Percentiles rank a stretch among this genome's conserved stretches.
Conservation (phyloP, 768 basidiomycete genomes). For the Trametes elegans region DNA sequence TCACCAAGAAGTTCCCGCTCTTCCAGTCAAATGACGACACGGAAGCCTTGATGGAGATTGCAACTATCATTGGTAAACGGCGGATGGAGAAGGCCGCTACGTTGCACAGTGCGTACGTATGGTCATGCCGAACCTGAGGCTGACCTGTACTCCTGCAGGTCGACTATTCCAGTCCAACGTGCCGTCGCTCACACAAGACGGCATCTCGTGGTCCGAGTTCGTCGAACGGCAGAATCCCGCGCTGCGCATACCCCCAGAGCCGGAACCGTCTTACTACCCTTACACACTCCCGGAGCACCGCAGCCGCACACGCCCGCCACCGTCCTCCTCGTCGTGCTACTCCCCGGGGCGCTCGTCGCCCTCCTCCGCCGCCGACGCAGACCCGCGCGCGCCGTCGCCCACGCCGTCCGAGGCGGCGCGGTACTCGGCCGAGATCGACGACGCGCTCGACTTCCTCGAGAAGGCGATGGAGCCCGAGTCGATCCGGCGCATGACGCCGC, state of each 20-base stretch:
- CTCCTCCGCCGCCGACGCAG: constrained; percentile 20
- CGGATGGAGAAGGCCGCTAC: constrained; percentile 84
- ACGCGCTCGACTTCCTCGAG: constrained; percentile 75
- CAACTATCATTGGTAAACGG: constrained; percentile 77
- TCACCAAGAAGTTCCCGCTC: constrained; percentile 89
- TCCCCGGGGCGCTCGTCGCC: constrained; percentile 20
- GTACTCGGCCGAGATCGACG: constrained; percentile 55
- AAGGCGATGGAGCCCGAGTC: constrained; percentile 74
- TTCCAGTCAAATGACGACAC: constrained; percentile 93
- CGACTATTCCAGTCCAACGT: constrained; percentile 91
- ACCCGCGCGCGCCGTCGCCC: constrained; percentile 19
- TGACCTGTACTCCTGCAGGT: constrained; percentile 44
- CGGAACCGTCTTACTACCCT: constrained; percentile 55
- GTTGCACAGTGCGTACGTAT: constrained; percentile 66
- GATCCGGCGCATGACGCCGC: constrained; percentile 74
- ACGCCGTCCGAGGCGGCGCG: constrained; percentile 34
- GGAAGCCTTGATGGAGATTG: constrained; percentile 95
- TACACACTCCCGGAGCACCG: constrained; percentile 32
- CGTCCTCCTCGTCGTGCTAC: constrained; percentile 35
- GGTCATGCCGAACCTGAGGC: not conserved
- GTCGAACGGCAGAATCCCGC: constrained; percentile 78
- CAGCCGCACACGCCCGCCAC: constrained; percentile 23
- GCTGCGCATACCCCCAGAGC: constrained; percentile 49
- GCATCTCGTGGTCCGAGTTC: constrained; percentile 69
- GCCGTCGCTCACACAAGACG: constrained; percentile 66